Conservation (phyloP, 2,329 filamentous ascomycete genomes). For the Lasiodiplodia hormozganensis region DNA sequence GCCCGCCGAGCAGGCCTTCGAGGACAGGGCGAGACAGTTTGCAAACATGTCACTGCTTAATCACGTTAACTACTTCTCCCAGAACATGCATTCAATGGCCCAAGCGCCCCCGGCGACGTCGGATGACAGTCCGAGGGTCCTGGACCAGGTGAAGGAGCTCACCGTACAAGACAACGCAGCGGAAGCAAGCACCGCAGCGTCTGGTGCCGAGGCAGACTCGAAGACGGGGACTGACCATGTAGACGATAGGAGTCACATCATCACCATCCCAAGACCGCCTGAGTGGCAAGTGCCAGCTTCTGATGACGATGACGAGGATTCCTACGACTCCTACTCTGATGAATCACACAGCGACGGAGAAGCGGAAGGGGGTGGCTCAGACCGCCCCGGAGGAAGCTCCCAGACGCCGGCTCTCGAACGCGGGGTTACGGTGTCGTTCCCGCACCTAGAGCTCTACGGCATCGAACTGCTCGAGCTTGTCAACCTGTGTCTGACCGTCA, state of each 20-base stretch:
- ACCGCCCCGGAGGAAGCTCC: constrained; percentile 37
- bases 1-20: constrained; percentile 70
- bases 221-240: neutral
- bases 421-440: constrained; percentile 81
- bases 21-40: constrained; percentile 62
- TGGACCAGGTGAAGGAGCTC: constrained; percentile 2
- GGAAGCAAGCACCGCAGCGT: neutral
- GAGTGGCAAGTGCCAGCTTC: constrained; percentile 65
- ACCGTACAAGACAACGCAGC: neutral
- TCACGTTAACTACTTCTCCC: constrained; percentile 75
- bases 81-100: constrained; percentile 73
- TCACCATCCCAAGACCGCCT: constrained; percentile 75
- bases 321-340: constrained; percentile 47
- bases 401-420: constrained; percentile 60
- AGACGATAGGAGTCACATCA: constrained; percentile 67
- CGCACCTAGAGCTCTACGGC: constrained; percentile 75
- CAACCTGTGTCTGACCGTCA: constrained; percentile 72
- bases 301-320: constrained; percentile 43
- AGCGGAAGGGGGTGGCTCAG: constrained; percentile 41
- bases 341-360: constrained; percentile 57
- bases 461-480: constrained; percentile 77
- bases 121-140: constrained; percentile 4
- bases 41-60: constrained; percentile 71
- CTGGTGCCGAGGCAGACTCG: neutral
- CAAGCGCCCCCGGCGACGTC: constrained; percentile 35